Evolutionary conservation across 2,329 filamentous ascomycete species (phyloP).

Genomic region (Beauveria bassiana): DNA sequence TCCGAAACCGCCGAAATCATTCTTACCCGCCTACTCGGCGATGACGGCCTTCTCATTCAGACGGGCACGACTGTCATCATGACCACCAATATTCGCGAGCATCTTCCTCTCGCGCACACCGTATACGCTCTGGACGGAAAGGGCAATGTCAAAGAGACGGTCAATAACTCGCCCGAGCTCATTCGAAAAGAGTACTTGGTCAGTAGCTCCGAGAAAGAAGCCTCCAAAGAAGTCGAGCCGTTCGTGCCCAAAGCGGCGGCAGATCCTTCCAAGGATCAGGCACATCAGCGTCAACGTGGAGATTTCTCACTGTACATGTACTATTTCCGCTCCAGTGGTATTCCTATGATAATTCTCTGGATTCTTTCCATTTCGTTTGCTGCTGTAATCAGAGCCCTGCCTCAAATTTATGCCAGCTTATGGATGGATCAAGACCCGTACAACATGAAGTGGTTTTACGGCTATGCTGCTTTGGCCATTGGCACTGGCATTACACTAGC

Average conservation of each 20-base stretch:
- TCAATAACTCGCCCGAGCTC: slow-evolving; percentile 7
- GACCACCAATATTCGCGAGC: slow-evolving; percentile 11
- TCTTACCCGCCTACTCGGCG: slow-evolving; percentile 14
- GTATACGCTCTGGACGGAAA: slow-evolving; percentile 6
- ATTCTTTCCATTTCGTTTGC: neutral
- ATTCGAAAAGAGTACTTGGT: slow-evolving; percentile 5
- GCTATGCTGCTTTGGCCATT: neutral
- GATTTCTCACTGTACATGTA: slow-evolving; percentile 12
- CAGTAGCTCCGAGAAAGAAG: neutral
- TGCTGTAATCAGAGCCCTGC: neutral
- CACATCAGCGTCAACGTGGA: neutral
- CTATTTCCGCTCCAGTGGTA: slow-evolving; percentile 4
- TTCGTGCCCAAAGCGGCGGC: neutral
- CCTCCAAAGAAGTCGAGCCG: neutral
- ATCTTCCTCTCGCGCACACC: slow-evolving; percentile 7
- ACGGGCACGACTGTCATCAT: slow-evolving; percentile 14
- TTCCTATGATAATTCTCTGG: neutral
- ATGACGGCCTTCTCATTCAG: slow-evolving; percentile 15
- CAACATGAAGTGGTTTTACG: slow-evolving; percentile 9
- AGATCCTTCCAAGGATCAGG: slow-evolving; percentile 4
- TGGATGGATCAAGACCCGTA: slow-evolving; percentile 12
- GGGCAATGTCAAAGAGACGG: slow-evolving; percentile 1
- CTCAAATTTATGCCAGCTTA: slow-evolving; percentile 8
- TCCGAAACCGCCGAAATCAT: slow-evolving; percentile 12
- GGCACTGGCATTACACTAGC: slow-evolving; percentile 2